A percentile compares a stretch with the other conserved stretches of the same genome.
Conservation (phyloP, 2,329 filamentous ascomycete species). For the Beauveria asiatica region DNA sequence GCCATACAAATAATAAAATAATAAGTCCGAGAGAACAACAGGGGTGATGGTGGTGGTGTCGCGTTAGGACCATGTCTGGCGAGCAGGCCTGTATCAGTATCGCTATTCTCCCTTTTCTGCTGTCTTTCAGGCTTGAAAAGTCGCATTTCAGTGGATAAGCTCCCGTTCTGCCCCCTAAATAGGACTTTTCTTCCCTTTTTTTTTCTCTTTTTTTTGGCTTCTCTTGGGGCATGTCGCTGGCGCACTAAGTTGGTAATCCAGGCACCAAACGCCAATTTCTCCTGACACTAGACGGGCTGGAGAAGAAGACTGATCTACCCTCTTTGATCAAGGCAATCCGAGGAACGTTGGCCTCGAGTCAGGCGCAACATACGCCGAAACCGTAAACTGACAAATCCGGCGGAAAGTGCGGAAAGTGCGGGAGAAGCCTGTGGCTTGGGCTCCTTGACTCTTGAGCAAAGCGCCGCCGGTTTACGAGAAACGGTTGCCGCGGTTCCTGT, state of each 20-base stretch:
- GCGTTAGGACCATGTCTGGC: neutral
- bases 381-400: neutral
- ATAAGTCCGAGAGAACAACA: neutral
- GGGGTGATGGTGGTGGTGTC: neutral
- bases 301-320: neutral
- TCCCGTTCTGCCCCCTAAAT: neutral
- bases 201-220: neutral
- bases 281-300: neutral
- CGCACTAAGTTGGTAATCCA: neutral
- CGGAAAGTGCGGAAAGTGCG: neutral
- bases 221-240: neutral
- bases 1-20: neutral
- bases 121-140: neutral
- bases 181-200: neutral
- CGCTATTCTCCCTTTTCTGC: neutral
- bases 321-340: neutral
- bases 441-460: no score
- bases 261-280: neutral
- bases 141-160: neutral
- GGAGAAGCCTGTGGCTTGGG: no score
- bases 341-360: neutral
- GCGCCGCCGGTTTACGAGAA: neutral
- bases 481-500: neutral
- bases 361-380: neutral
- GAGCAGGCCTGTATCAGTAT: neutral